Conservation (phyloP, 345 rosid genomes). For the Erodium maritimum region DNA sequence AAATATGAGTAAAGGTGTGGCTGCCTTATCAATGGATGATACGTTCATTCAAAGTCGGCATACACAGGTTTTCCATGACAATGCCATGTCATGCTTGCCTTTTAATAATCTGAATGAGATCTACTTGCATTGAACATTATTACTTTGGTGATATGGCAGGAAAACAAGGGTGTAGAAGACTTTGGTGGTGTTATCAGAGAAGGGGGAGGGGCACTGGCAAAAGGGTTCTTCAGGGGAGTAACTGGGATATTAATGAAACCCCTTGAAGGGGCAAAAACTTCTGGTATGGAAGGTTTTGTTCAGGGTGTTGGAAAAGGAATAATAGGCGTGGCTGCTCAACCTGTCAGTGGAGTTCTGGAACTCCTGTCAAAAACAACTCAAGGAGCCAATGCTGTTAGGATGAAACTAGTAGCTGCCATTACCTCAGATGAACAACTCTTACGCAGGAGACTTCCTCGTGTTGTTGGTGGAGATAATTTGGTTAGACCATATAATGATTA, state of each 20-base stretch:
- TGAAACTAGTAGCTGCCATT: constrained; percentile 91
- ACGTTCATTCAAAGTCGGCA: constrained; percentile 89
- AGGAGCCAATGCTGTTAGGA: constrained; percentile 99
- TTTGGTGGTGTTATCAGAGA: constrained; percentile 88
- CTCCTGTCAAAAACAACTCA: constrained; percentile 96
- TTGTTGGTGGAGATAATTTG: constrained; percentile 78
- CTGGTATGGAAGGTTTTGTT: constrained; percentile 96
- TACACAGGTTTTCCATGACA: constrained; percentile 54
- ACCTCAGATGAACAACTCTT: constrained; percentile 97
- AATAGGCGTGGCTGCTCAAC: constrained; percentile 98
- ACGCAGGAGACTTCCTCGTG: constrained; percentile 87
- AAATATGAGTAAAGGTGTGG: constrained; percentile 98
- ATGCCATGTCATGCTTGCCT: too few relatives aligned
- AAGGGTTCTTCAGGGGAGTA: constrained; percentile 94
- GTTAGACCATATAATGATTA: constrained; percentile 77
- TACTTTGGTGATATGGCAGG: constrained; percentile 45
- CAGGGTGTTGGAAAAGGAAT: constrained; percentile 98
- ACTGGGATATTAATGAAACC: constrained; percentile 97
- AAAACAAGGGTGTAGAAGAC: constrained; percentile 93
- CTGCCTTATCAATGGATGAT: constrained; percentile 96
- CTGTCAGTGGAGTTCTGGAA: constrained; percentile 96
- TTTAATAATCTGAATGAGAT: not conserved
- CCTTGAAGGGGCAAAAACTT: constrained; percentile 90
- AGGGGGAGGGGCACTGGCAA: constrained; percentile 99
- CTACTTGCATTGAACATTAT: not conserved